phyloP scores from a whole-genome alignment of 2,329 filamentous ascomycete genomes.

The Macroventuria anomochaeta region DNA sequence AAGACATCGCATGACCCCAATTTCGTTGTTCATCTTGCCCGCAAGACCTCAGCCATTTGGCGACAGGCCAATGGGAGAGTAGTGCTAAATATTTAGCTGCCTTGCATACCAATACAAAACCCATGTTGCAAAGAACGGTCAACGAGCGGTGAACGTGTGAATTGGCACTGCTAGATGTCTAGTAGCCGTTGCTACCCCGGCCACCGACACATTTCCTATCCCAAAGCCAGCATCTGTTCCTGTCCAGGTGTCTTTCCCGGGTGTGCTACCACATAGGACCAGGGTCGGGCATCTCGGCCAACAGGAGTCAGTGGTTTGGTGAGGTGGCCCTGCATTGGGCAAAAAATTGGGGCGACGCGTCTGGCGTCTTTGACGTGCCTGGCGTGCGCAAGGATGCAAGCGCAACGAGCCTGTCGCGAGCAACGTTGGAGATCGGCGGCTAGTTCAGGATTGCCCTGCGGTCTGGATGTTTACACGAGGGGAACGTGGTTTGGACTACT shows the following conservation, averaged over 20 bases:
- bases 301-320: constrained; percentile 10
- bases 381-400: constrained; percentile 5
- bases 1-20: constrained; percentile 18
- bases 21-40: constrained; percentile 10
- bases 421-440: constrained; percentile 18
- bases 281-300: constrained; percentile 10
- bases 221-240: constrained; percentile 15
- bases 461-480: constrained; percentile 18
- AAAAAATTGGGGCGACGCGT: constrained; percentile 10
- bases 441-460: constrained; percentile 20
- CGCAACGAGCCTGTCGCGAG: constrained; percentile 10
- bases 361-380: constrained; percentile 16
- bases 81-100: constrained; percentile 1
- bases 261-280: background rate
- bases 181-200: constrained; percentile 16
- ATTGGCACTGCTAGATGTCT: background rate
- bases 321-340: constrained; percentile 4
- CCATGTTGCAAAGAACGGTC: constrained; percentile 2
- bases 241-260: background rate
- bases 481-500: constrained; percentile 23
- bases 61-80: constrained; percentile 4
- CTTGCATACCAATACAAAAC: constrained; percentile 4
- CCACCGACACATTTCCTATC: constrained; percentile 5
- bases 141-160: constrained; percentile 16
- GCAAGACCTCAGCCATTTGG: constrained; percentile 10